Conservation (phyloP, 148 eudicot species). For the Oxyria digyna region DNA sequence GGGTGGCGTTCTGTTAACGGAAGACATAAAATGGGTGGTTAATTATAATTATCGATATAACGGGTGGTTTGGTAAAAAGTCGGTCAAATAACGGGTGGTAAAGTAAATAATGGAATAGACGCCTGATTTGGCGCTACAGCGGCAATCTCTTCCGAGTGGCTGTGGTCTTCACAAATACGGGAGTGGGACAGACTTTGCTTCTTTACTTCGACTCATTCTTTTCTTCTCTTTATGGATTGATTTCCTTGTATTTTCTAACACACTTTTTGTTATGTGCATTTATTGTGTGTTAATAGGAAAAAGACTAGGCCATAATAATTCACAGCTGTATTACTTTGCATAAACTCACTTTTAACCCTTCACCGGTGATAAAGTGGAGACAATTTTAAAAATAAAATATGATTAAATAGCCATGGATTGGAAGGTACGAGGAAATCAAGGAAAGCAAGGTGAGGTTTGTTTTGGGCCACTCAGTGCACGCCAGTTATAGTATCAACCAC, state of each 20-base stretch:
- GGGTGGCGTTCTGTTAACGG: no score
- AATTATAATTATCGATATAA: no score
- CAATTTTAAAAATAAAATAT: no score
- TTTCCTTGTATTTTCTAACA: not conserved
- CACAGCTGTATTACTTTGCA: not conserved
- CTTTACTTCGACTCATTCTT: no score
- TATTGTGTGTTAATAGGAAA: not conserved
- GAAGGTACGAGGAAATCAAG: conserved; percentile 4
- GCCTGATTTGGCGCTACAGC: not conserved
- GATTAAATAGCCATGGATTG: no score
- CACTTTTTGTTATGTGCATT: not conserved
- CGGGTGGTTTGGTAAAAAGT: no score
- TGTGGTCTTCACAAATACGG: no score
- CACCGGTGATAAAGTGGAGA: not conserved
- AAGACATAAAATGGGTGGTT: no score
- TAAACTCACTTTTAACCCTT: not conserved
- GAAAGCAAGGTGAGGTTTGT: not conserved
- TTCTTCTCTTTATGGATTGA: no score
- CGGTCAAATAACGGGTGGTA: no score
- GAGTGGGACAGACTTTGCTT: no score
- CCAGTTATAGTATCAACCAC: not conserved
- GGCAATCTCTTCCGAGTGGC: no score
- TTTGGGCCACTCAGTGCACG: not conserved
- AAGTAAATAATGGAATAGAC: not conserved
- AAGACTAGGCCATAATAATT: not conserved